Conservation (phyloP, 2,329 filamentous ascomycete species). For the Diaporthe sp. region DNA sequence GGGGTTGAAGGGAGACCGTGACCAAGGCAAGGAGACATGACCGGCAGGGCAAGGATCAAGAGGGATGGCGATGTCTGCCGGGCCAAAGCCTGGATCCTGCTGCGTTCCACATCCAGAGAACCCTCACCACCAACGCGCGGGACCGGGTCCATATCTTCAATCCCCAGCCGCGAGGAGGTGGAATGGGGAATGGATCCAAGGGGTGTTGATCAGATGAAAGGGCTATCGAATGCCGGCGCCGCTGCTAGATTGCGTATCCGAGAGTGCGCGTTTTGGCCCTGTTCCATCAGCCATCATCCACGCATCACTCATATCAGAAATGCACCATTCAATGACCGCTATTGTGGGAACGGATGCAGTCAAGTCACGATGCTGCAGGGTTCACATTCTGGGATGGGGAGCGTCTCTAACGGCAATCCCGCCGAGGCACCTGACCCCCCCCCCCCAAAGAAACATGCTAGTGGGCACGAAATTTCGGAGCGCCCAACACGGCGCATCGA, state of each 20-base stretch:
- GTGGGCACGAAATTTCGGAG: conserved; percentile 36
- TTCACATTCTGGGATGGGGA: conserved; percentile 18
- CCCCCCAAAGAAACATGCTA: conserved; percentile 32
- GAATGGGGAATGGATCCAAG: conserved; percentile 36
- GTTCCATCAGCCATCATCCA: conserved; percentile 40
- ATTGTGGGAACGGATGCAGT: conserved; percentile 31
- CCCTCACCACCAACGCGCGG: conserved; percentile 28
- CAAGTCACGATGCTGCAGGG: conserved; percentile 33
- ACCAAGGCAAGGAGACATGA: conserved; percentile 36
- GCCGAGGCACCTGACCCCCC: conserved; percentile 40
- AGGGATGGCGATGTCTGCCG: conserved; percentile 23
- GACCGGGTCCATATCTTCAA: conserved; percentile 36
- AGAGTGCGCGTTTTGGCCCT: conserved; percentile 40
- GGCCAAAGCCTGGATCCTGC: conserved; percentile 30
- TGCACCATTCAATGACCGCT: conserved; percentile 30
- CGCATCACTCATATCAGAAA: conserved; percentile 27
- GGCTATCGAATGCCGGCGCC: conserved; percentile 37
- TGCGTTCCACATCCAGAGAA: conserved; percentile 30
- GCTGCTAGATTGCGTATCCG: conserved; percentile 38
- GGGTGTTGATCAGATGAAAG: conserved; percentile 42
- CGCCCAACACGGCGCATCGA: conserved; percentile 32
- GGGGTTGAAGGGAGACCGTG: conserved; percentile 39
- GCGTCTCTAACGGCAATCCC: conserved; percentile 37
- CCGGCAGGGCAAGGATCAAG: conserved; percentile 24
- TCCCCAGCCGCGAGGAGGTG: conserved; percentile 32